Conservation (phyloP, 1,284 basidiomycete genomes). For the Austroboletus olivaceoglutinosus region DNA sequence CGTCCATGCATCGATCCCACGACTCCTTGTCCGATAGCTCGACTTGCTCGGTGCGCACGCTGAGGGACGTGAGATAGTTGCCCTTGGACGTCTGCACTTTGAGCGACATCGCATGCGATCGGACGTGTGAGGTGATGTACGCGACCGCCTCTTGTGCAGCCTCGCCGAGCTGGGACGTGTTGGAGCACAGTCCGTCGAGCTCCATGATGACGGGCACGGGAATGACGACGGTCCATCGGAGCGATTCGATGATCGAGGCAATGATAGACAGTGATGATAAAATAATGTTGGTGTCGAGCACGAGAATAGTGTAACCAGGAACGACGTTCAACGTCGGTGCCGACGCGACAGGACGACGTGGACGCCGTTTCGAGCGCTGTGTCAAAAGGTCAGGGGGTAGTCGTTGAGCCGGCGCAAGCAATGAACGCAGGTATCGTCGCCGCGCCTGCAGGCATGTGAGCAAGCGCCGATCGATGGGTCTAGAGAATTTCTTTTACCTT, state of each 20-base stretch:
- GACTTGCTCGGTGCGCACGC: conserved; percentile 82
- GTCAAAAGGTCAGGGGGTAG: conserved; percentile 33
- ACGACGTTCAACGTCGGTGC: conserved; percentile 57
- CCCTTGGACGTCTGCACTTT: conserved; percentile 95
- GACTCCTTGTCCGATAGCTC: conserved; percentile 61
- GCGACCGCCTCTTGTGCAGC: conserved; percentile 70
- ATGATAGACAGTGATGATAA: conserved; percentile 77
- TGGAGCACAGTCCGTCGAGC: conserved; percentile 83
- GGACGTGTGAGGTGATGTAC: conserved; percentile 77
- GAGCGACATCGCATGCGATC: conserved; percentile 71
- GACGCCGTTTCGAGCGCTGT: conserved; percentile 35
- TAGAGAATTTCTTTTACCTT: conserved; percentile 50
- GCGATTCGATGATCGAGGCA: conserved; percentile 73
- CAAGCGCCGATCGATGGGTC: neutral
- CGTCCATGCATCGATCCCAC: conserved; percentile 86
- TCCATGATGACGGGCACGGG: conserved; percentile 96
- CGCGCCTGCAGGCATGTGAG: conserved; percentile 50
- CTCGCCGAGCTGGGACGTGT: conserved; percentile 63
- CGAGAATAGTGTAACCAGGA: conserved; percentile 86
- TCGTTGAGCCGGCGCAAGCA: conserved; percentile 50
- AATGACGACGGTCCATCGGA: conserved; percentile 85
- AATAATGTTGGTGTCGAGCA: conserved; percentile 94
- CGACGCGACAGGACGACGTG: conserved; percentile 32
- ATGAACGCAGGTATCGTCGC: conserved; percentile 59
- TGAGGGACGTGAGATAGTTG: conserved; percentile 87